Conservation (phyloP, 2,329 filamentous ascomycete species). For the Raffaelea arxii region DNA sequence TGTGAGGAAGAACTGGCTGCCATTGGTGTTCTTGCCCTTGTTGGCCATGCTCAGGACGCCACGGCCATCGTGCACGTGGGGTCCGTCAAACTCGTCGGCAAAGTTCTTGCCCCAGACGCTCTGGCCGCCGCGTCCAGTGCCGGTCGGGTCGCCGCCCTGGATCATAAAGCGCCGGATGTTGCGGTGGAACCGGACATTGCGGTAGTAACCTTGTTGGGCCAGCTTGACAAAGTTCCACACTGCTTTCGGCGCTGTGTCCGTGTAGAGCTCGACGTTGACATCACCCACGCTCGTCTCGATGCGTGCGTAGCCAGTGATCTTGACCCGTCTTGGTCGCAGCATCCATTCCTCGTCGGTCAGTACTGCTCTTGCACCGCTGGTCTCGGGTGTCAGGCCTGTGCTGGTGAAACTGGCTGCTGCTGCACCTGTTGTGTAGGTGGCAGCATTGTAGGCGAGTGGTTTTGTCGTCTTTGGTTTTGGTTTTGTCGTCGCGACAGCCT, state of each 20-base stretch:
- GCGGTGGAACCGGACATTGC: constrained; percentile 74
- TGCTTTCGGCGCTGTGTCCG: constrained; percentile 82
- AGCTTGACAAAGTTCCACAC: constrained; percentile 96
- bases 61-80: constrained; percentile 69
- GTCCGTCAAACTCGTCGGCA: constrained; percentile 84
- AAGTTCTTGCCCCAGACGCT: constrained; percentile 95
- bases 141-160: constrained; percentile 88
- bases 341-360: constrained; percentile 95
- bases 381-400: constrained; percentile 87
- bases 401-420: constrained; percentile 93
- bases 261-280: constrained; percentile 79
- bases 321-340: constrained; percentile 81
- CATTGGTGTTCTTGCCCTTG: constrained; percentile 97
- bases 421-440: constrained; percentile 78
- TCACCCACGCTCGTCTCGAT: constrained; percentile 78
- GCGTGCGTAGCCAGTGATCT: constrained; percentile 84
- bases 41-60: constrained; percentile 93
- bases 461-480: constrained; percentile 31
- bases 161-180: constrained; percentile 98
- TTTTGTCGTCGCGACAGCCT: constrained; percentile 44
- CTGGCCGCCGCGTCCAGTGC: constrained; percentile 80
- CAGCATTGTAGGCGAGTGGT: constrained; percentile 65
- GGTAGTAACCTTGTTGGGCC: constrained; percentile 84
- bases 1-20: constrained; percentile 87
- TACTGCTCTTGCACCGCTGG: constrained; percentile 74